Evolutionary conservation across 768 basidiomycete species (phyloP).

Genomic region (Exidia glandulosa): DNA sequence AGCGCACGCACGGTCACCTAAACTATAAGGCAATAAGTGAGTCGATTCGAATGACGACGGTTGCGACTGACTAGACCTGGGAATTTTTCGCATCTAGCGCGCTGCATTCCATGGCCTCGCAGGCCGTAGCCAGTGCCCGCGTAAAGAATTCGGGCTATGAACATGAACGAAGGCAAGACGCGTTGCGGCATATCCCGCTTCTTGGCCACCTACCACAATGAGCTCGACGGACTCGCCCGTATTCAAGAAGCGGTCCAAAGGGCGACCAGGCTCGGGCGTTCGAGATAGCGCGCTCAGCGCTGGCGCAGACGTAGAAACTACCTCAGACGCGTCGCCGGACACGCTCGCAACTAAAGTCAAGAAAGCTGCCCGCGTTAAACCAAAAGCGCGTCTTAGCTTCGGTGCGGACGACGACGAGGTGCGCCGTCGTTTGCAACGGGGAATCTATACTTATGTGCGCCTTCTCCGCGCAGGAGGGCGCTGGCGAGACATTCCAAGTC

Average conservation of each 20-base stretch:
- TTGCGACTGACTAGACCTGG: too few species aligned
- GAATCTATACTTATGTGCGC: slow-evolving; percentile 18
- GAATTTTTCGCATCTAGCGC: too few species aligned
- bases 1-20: too few species aligned
- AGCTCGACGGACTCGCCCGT: background rate
- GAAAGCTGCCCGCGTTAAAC: slow-evolving; percentile 51
- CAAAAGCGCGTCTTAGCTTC: slow-evolving; percentile 66
- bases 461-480: slow-evolving; percentile 33
- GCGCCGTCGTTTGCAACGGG: slow-evolving; percentile 12
- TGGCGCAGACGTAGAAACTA: background rate
- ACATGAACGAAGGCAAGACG: too few species aligned
- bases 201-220: too few species aligned
- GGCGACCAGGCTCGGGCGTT: background rate
- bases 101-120: too few species aligned
- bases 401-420: slow-evolving; percentile 57
- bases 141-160: too few species aligned
- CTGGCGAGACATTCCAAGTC: slow-evolving; percentile 59
- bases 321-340: slow-evolving; percentile 42
- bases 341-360: slow-evolving; percentile 56
- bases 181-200: too few species aligned
- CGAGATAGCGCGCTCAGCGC: background rate
- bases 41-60: too few species aligned
- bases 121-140: too few species aligned
- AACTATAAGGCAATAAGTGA: too few species aligned
- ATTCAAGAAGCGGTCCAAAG: background rate